Evolutionary conservation across 768 basidiomycete genomes (phyloP).

Genomic region (Leccinum aurantiacum): DNA sequence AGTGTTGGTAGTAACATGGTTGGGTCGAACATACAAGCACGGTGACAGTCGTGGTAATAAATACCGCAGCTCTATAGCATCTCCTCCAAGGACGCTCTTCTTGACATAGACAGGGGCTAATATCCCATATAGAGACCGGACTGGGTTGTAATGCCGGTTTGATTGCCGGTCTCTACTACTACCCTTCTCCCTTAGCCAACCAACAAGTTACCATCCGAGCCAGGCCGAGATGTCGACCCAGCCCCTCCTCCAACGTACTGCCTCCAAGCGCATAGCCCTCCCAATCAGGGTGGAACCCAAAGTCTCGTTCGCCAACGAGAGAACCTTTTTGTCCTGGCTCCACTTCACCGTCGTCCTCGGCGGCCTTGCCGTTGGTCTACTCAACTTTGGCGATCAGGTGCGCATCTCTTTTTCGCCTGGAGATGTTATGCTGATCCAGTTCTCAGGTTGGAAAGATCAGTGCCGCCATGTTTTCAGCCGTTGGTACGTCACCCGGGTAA

Average conservation of each 20-base stretch:
- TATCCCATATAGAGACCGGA: constrained; percentile 4
- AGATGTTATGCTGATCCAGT: neutral
- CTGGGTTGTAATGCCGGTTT: constrained; percentile 16
- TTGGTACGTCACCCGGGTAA: constrained; percentile 56
- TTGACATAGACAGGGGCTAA: constrained; percentile 18
- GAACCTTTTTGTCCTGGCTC: constrained; percentile 97
- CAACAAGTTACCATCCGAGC: neutral
- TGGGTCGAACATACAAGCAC: neutral
- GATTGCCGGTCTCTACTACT: constrained; percentile 1
- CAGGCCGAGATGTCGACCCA: constrained; percentile 82
- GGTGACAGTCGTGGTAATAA: constrained; percentile 7
- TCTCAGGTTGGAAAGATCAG: constrained; percentile 88
- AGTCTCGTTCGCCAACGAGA: constrained; percentile 92
- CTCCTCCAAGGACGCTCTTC: neutral
- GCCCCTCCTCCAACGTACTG: constrained; percentile 93
- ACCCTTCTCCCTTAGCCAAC: neutral
- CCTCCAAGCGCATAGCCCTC: constrained; percentile 91
- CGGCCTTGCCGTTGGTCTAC: constrained; percentile 89
- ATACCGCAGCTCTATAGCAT: constrained; percentile 8
- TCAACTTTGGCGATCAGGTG: constrained; percentile 98
- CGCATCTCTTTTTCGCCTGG: neutral
- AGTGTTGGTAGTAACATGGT: constrained; percentile 14
- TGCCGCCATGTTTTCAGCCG: constrained; percentile 93
- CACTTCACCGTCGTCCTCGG: constrained; percentile 98
- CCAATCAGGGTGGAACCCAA: constrained; percentile 94